A percentile compares a stretch with the other conserved stretches of the same genome.
phyloP scores from a whole-genome alignment of 164 flowering plant genomes.

The Berberis thunbergii region DNA sequence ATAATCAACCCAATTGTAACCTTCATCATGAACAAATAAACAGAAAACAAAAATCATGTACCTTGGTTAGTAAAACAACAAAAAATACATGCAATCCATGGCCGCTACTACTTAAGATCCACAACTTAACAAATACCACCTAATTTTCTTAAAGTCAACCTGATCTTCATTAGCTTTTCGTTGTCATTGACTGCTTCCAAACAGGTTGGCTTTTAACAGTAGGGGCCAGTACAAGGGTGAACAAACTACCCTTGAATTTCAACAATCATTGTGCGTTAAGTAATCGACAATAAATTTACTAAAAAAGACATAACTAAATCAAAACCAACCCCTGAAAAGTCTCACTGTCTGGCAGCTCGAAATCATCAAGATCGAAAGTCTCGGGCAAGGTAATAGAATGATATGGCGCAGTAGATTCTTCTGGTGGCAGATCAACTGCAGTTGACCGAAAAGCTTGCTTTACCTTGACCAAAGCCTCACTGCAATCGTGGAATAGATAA shows the following conservation, averaged over 20 bases:
- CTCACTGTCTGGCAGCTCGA: conserved; percentile 91
- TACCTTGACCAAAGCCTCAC: conserved; percentile 91
- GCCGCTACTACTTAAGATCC: too few relatives aligned
- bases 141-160: too few relatives aligned
- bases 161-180: too few relatives aligned
- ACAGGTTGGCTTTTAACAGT: too few relatives aligned
- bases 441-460: conserved; percentile 99
- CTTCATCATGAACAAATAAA: not conserved
- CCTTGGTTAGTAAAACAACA: too few relatives aligned
- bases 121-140: too few relatives aligned
- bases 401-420: conserved; percentile 96
- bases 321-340: conserved; percentile 75
- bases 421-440: conserved; percentile 96
- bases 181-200: too few relatives aligned
- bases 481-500: conserved; percentile 98
- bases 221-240: too few relatives aligned
- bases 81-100: too few relatives aligned
- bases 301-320: not conserved
- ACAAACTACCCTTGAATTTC: too few relatives aligned
- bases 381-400: conserved; percentile 98
- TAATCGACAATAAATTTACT: not conserved
- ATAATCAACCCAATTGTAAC: not conserved
- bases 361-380: conserved; percentile 98
- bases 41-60: too few relatives aligned
- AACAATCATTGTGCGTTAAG: too few relatives aligned